Evolutionary conservation across 371 early-diverging fungal species (phyloP), one percentile per base, ranked within the genome.

Genomic region (Mortierella polycephala): DNA sequence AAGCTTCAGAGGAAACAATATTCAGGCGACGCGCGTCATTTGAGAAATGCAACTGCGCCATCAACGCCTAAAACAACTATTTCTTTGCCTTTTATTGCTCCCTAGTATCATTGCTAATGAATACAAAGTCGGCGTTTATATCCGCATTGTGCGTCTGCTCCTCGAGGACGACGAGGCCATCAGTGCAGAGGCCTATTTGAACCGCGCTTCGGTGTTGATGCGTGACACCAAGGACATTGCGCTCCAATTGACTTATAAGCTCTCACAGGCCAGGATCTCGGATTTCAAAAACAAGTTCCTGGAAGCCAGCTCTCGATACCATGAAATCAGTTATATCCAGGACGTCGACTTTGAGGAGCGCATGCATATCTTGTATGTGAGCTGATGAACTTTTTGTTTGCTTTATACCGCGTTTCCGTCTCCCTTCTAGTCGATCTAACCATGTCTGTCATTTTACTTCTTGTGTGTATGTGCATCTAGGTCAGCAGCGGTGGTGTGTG

Each of bases 91-190:
- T 20, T 7, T 10, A 21, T 12, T 37, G 23, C 58, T 49, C 45
- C 41, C 21, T 67, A 92, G 92, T 37, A 83, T 88, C 21, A 88
- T 95, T 57, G 84, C 93, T 0, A 91, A 93, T 65, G 91, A 92
- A 45, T 92, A 93, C 69, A 93, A 93, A 62, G 85, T 93, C n/a
- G 81, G 85, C 18, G 89, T 95, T 7, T 95, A 95, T 71, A 90
- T 96, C 61, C 92, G 91, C 30, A 95, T 96, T 66, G 93, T 93
- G 18, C 93, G 90, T 12, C 84, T 96, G 14, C 77, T 93, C 10
- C 85, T 96, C 47, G 96, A 95, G 74, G 95, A 92, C 47, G 96
- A 95, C 30, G 96, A 96, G 74, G 86, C 93, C 10, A 87, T 91
- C 30, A 68, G 84, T 23, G 96, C 96, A 1, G 95, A 95, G 64